Base-by-base conservation (phyloP, 1,284 basidiomycete genomes). In the Rhodotorula sp. region DNA sequence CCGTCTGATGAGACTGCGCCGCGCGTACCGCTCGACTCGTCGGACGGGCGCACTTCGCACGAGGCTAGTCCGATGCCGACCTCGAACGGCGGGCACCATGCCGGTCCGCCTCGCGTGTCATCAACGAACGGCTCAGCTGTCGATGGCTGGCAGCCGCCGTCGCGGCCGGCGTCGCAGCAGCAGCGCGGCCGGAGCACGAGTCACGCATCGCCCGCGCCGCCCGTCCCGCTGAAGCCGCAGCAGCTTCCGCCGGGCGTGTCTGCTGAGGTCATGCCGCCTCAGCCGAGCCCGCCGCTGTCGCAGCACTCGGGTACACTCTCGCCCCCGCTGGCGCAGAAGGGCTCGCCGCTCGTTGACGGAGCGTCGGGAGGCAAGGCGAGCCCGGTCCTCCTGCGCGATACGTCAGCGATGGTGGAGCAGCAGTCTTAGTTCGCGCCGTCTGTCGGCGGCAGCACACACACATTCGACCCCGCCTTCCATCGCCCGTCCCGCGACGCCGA, bases 261-360 rank as follows among this genome's bases (percentile, higher is more conserved):
- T n/a, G 41, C 56, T 2, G 46, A 41, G 17, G 45, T 45, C 27
- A 14, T 53, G 52, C 25, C 55, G 7, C 63, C 54, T 0, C 63
- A 57, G 17, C 54, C 63, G 45, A 63, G 62, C 21, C 63, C 63
- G 34, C 34, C 54, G 54, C 25, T 59, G 23, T 50, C 64, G 27
- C 56, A 50, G 12, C 56, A 58, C 21, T 46, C 52, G n/a, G 42
- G 23, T 8, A n/a, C 17, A 8, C 10, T 19, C 19, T 50, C 56
- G 21, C 42, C 45, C 0, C 25, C 45, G 19, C 58, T n/a, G 13
- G n/a, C 16, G 14, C 46, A 34, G 7, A 23, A 13, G 13, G 49
- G 19, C 41, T 19, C 34, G 34, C 49, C 34, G 14, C 23, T 21
- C 45, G 46, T 7, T 17, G 58, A 17, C 46, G n/a, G 16, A 19